Conservation (phyloP, 768 basidiomycete genomes). For the Lactarius vividus region DNA sequence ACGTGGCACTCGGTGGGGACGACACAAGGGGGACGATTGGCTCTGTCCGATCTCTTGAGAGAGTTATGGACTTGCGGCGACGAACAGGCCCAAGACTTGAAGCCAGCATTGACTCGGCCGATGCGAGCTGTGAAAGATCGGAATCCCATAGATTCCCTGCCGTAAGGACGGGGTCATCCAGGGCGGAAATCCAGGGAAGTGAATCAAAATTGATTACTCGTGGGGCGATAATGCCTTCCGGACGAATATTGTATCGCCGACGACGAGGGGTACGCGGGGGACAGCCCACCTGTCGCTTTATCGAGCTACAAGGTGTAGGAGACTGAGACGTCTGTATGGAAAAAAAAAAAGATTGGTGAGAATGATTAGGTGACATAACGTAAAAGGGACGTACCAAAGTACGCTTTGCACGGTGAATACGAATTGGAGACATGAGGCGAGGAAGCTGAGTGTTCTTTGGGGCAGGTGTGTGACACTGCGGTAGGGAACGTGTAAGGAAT, state of each 20-base stretch:
- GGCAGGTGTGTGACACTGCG: slow-evolving; percentile 21
- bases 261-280: slow-evolving; percentile 28
- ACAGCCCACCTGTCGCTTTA: slow-evolving; percentile 22
- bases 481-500: slow-evolving; percentile 1
- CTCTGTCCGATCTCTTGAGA: slow-evolving; percentile 20
- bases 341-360: not conserved
- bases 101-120: slow-evolving; percentile 16
- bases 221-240: slow-evolving; percentile 14
- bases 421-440: slow-evolving; percentile 28
- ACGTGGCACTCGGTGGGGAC: slow-evolving; percentile 6
- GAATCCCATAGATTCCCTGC: slow-evolving; percentile 24
- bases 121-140: slow-evolving; percentile 27
- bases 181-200: slow-evolving; percentile 28
- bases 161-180: slow-evolving; percentile 22
- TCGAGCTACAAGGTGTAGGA: slow-evolving; percentile 28
- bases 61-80: slow-evolving; percentile 24
- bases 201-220: slow-evolving; percentile 26
- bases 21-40: slow-evolving; percentile 14
- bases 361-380: not conserved
- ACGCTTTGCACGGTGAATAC: slow-evolving; percentile 24
- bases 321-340: slow-evolving; percentile 24
- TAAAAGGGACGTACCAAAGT: slow-evolving; percentile 14
- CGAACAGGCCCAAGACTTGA: slow-evolving; percentile 26
- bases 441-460: slow-evolving; percentile 23
- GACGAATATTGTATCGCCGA: slow-evolving; percentile 24